A percentile compares a stretch with the other conserved stretches of the same genome.
phyloP scores from a whole-genome alignment of 169 alveolate genomes.

The Plasmodium gaboni region DNA sequence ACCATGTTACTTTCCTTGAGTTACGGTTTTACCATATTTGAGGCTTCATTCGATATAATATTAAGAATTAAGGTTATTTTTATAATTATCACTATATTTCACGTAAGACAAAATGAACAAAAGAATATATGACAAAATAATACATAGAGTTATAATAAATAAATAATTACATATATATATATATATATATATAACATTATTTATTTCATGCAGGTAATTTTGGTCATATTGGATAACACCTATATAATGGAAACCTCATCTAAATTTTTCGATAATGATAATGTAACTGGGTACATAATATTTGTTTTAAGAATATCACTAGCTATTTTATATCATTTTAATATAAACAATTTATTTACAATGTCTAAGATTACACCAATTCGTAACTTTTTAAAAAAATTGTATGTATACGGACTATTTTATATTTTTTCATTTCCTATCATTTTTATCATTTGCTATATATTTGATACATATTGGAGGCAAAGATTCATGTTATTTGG shows the following conservation, averaged over 20 bases:
- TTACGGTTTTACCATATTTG: slow-evolving; percentile 60
- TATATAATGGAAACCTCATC: slow-evolving; percentile 61
- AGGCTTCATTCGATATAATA: slow-evolving; percentile 27
- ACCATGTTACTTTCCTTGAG: slow-evolving; percentile 73
- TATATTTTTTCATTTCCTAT: slow-evolving; percentile 71
- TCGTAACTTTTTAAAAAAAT: slow-evolving; percentile 59
- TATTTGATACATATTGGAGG: slow-evolving; percentile 73
- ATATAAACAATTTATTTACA: slow-evolving; percentile 44
- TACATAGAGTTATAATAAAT: not conserved
- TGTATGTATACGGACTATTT: slow-evolving; percentile 56
- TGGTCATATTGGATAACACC: slow-evolving; percentile 57
- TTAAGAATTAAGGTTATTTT: slow-evolving; percentile 40
- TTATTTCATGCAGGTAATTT: slow-evolving; percentile 21
- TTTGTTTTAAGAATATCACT: slow-evolving; percentile 39
- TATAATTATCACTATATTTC: slow-evolving; percentile 45
- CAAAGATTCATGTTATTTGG: slow-evolving; percentile 71
- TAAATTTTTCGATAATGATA: slow-evolving; percentile 68
- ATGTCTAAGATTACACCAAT: slow-evolving; percentile 33
- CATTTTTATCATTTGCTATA: slow-evolving; percentile 72
- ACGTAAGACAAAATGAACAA: slow-evolving; percentile 23
- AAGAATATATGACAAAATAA: not conserved
- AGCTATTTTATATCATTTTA: slow-evolving; percentile 63
- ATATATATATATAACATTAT: slow-evolving; percentile 1
- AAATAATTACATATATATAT: slow-evolving; percentile 6
- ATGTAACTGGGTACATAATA: slow-evolving; percentile 68